Conservation (phyloP, 2,329 filamentous ascomycete genomes). For the Orbilia javanica region DNA sequence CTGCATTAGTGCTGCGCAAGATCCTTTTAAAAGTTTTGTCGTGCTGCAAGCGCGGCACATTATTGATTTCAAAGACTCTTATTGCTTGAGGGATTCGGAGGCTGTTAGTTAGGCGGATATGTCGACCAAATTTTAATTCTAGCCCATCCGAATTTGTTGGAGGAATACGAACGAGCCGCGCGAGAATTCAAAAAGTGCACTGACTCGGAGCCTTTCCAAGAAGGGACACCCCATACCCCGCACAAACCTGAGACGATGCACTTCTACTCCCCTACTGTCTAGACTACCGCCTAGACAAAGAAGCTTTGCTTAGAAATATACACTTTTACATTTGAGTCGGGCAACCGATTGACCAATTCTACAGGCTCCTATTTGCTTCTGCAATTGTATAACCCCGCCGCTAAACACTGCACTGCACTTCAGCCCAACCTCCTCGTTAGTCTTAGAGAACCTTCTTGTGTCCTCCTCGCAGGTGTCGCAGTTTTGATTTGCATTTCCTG, state of each 20-base stretch:
- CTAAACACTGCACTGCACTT: too few relatives aligned
- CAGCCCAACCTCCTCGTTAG: too few relatives aligned
- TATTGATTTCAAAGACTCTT: neutral
- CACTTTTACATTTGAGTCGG: neutral
- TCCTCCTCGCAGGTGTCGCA: too few relatives aligned
- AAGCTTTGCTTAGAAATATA: neutral
- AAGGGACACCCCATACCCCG: constrained; percentile 5
- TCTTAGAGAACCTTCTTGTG: too few relatives aligned
- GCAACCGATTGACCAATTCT: neutral
- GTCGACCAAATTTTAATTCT: neutral
- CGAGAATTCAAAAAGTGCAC: neutral
- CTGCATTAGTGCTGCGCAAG: constrained; percentile 6
- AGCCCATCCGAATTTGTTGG: neutral
- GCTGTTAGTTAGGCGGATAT: neutral
- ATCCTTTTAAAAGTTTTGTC: constrained; percentile 18
- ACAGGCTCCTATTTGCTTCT: too few relatives aligned
- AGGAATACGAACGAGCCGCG: constrained; percentile 27
- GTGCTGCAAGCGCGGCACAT: constrained; percentile 47
- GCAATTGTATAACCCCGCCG: too few relatives aligned
- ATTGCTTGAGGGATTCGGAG: constrained; percentile 2
- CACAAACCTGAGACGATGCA: neutral
- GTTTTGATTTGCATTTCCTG: too few relatives aligned
- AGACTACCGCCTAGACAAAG: neutral
- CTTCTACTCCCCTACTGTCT: neutral
- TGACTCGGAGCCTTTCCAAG: neutral